These are phyloP conservation scores for Backusella liffmaniae DNA, from an alignment of 192 early-diverging fungal species.

Conservation along the genomic window DNA sequence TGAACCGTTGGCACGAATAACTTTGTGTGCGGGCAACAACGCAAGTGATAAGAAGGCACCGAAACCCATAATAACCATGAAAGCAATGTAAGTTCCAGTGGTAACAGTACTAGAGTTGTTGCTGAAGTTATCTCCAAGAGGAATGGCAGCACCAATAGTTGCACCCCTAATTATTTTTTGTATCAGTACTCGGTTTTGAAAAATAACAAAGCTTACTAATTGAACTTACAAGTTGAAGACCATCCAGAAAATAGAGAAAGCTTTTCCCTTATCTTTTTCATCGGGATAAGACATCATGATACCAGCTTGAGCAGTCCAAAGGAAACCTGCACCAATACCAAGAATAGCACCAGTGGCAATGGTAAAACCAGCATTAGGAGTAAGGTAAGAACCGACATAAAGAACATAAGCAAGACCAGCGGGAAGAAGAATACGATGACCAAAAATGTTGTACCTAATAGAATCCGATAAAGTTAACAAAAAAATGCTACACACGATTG, in stretches of 20 bases:
- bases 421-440: conserved; percentile 64
- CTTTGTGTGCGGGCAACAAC: conserved; percentile 55
- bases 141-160: conserved; percentile 74
- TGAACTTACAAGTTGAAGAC: conserved; percentile 62
- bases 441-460: conserved; percentile 76
- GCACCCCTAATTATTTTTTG: conserved; percentile 52
- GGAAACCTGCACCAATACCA: conserved; percentile 77
- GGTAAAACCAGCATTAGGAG: conserved; percentile 55
- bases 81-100: conserved; percentile 72
- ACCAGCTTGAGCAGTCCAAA: conserved; percentile 55
- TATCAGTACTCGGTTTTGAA: background rate
- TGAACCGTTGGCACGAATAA: conserved; percentile 68
- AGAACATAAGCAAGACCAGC: conserved; percentile 72
- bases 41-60: conserved; percentile 59
- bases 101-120: conserved; percentile 43
- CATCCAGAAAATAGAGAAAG: conserved; percentile 85
- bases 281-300: conserved; percentile 86
- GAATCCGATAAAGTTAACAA: conserved; percentile 54
- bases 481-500: background rate
- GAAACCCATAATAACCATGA: conserved; percentile 65
- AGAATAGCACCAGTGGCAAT: conserved; percentile 77
- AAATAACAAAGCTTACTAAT: background rate
- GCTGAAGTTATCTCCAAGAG: conserved; percentile 70
- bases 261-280: conserved; percentile 80
- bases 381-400: conserved; percentile 77